Evolutionary conservation across 169 alveolate genomes (phyloP).

Genomic region (Perkinsus marinus): DNA sequence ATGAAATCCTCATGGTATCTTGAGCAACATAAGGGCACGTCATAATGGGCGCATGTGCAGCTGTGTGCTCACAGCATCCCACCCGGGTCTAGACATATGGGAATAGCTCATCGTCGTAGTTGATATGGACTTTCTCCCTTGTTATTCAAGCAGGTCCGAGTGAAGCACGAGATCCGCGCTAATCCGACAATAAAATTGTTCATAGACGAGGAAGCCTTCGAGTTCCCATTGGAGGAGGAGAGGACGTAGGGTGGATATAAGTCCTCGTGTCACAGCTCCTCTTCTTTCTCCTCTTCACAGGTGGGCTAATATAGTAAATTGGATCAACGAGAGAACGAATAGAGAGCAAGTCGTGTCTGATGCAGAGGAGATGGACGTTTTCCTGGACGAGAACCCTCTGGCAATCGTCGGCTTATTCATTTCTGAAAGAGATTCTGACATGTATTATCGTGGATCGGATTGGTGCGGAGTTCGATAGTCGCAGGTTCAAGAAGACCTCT

Average conservation of each 20-base stretch:
- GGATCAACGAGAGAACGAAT: not conserved
- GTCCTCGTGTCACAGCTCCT: not conserved
- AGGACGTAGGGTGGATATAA: not conserved
- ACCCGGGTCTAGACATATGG: too few relatives aligned
- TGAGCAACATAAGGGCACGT: too few relatives aligned
- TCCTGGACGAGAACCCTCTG: not conserved
- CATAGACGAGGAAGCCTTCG: not conserved
- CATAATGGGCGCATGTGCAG: too few relatives aligned
- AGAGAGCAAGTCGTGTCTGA: not conserved
- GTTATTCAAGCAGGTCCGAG: not conserved
- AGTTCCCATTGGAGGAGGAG: not conserved
- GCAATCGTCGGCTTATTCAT: not conserved
- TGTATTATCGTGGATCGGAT: too few relatives aligned
- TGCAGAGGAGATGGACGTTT: not conserved
- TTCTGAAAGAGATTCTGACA: not conserved
- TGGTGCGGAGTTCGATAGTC: too few relatives aligned
- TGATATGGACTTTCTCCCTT: not conserved
- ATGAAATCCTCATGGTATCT: too few relatives aligned
- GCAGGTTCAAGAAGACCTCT: not conserved
- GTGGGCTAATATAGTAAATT: not conserved
- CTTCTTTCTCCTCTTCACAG: not conserved
- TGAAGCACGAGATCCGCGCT: not conserved
- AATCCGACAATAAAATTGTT: not conserved
- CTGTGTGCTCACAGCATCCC: too few relatives aligned
- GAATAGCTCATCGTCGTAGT: too few relatives aligned